Evolutionary conservation across 1,139 yeast species (phyloP).

Genomic region (Kluyveromyces marxianus): DNA sequence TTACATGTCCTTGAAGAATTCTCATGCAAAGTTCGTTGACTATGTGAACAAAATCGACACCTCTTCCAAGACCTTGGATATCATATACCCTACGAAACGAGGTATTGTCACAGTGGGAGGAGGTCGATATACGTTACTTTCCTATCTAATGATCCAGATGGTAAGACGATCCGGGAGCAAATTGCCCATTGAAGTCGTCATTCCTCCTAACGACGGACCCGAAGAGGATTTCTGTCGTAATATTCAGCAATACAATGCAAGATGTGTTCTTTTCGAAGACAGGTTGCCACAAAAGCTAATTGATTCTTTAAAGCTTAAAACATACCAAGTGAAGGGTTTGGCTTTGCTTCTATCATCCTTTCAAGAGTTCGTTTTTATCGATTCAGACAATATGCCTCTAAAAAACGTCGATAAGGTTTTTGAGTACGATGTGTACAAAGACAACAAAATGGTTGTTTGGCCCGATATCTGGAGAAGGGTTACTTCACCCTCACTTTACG

Average conservation of each 20-base stretch:
- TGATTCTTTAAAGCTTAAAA: conserved; percentile 35
- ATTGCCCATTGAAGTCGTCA: conserved; percentile 53
- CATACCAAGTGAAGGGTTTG: conserved; percentile 57
- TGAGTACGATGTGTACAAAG: conserved; percentile 28
- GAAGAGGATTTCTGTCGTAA: conserved; percentile 36
- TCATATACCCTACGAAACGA: conserved; percentile 33
- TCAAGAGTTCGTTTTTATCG: conserved; percentile 53
- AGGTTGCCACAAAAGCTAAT: conserved; percentile 28
- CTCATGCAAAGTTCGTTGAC: conserved; percentile 48
- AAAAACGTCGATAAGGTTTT: conserved; percentile 47
- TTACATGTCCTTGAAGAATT: conserved; percentile 37
- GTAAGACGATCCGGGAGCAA: conserved; percentile 47
- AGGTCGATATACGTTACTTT: conserved; percentile 49
- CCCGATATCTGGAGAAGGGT: conserved; percentile 68
- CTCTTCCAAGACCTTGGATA: conserved; percentile 7
- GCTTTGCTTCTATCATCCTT: conserved; percentile 54
- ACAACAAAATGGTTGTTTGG: conserved; percentile 45
- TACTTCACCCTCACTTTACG: conserved; percentile 51
- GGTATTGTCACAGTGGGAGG: conserved; percentile 64
- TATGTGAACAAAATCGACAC: conserved; percentile 25
- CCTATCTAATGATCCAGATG: conserved; percentile 46
- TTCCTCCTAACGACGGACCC: conserved; percentile 45
- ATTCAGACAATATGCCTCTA: conserved; percentile 62
- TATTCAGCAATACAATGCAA: conserved; percentile 40
- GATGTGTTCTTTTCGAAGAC: conserved; percentile 43